Percentiles rank a stretch among this genome's conserved stretches.
These are phyloP conservation scores for Murraya koenigii DNA, from an alignment of 345 rosid species.

Conservation along the genomic window DNA sequence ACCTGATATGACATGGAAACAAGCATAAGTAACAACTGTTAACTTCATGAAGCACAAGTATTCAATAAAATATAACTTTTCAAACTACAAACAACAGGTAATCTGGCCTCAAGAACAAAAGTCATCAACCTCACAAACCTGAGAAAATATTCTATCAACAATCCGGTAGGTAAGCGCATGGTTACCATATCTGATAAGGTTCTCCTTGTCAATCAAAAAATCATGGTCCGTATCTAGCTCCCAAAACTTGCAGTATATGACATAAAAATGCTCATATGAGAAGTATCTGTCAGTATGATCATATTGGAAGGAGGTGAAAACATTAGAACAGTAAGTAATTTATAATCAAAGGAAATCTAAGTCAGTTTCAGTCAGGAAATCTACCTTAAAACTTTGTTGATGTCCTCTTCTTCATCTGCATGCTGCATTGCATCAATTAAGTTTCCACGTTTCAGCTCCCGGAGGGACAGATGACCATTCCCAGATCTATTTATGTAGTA, in stretches of 20 bases:
- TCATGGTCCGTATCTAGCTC: conserved; percentile 98
- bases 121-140: conserved; percentile 49
- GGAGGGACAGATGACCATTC: conserved; percentile 79
- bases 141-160: conserved; percentile 90
- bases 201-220: conserved; percentile 96
- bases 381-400: conserved; percentile 94
- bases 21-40: background rate
- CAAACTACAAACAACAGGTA: background rate
- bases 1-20: conserved; percentile 38
- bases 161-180: conserved; percentile 97
- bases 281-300: conserved; percentile 57
- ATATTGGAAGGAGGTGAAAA: background rate
- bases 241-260: conserved; percentile 99
- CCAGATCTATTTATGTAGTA: conserved; percentile 89
- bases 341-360: background rate
- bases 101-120: conserved; percentile 13
- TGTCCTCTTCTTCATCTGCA: conserved; percentile 98
- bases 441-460: conserved; percentile 94
- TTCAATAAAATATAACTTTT: conserved; percentile 3
- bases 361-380: background rate
- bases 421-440: conserved; percentile 84
- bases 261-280: conserved; percentile 95
- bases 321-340: background rate
- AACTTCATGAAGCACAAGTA: background rate
- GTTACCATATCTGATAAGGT: conserved; percentile 93